phyloP scores from a whole-genome alignment of 495 filamentous ascomycete species.

The Tuber magnatum region DNA sequence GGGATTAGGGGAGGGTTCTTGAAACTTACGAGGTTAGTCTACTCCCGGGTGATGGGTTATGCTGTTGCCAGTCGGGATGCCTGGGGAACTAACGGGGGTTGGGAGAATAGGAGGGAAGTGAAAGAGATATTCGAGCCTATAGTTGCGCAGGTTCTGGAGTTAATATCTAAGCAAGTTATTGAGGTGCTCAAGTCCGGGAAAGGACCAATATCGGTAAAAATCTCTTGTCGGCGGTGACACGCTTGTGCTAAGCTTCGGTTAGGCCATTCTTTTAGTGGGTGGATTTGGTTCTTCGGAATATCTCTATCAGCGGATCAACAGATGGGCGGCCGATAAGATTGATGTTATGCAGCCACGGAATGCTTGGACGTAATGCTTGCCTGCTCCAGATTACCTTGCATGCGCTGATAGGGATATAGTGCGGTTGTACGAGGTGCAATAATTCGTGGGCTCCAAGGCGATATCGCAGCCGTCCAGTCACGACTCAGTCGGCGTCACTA shows the following conservation, averaged over 20 bases:
- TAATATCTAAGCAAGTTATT: conserved; percentile 43
- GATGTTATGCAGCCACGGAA: conserved; percentile 44
- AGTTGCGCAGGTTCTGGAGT: conserved; percentile 41
- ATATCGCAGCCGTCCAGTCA: conserved; percentile 41
- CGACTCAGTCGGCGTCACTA: conserved; percentile 44
- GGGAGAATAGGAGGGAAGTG: conserved; percentile 37
- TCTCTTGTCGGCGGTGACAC: not conserved
- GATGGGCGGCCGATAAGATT: conserved; percentile 37
- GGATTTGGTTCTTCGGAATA: conserved; percentile 46
- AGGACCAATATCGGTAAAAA: conserved; percentile 31
- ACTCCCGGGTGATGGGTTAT: conserved; percentile 13
- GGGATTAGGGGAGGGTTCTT: conserved; percentile 60
- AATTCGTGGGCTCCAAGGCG: conserved; percentile 35
- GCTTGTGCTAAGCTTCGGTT: not conserved
- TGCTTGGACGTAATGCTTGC: conserved; percentile 41
- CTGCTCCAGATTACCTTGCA: not conserved
- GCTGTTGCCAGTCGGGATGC: not conserved
- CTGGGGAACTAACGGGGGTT: conserved; percentile 1
- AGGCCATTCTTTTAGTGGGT: conserved; percentile 45
- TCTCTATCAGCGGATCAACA: conserved; percentile 41
- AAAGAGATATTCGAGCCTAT: conserved; percentile 43
- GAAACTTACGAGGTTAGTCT: conserved; percentile 47
- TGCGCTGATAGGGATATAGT: conserved; percentile 24
- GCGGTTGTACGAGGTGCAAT: conserved; percentile 39
- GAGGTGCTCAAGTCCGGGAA: conserved; percentile 32